Evolutionary conservation across 345 rosid species (phyloP), one percentile per base, ranked within the genome.

Genomic region (Gossypium ekmanianum): DNA sequence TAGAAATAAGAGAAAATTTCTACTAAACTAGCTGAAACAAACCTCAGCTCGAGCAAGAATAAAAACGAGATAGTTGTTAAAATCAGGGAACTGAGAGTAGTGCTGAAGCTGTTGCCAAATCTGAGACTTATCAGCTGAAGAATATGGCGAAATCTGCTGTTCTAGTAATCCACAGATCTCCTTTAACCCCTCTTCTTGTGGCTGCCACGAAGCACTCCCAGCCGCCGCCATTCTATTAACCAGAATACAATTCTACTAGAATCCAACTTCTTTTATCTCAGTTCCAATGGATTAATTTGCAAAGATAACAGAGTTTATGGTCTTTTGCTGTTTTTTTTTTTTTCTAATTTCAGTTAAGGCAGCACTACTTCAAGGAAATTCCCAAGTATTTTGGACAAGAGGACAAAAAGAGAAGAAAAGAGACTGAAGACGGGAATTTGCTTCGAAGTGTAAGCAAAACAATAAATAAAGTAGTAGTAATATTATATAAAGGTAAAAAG

Each of bases 61-160:
- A 82, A 93, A 96, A 73, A 85, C 97, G 71, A 93, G 98, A 75
- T 96, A 96, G 84, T 93, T 96, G 77, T 93, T 96, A 87, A 96
- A 93, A 88, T 96, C 99, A 56, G 98, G 97, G 82, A 89, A 83
- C 80, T 93, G 94, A 71, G 92, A 88, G 82, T 88, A 90, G 86
- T 89, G 91, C 24, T 96, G 95, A 44, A 96, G 97, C 79, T 96
- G 97, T 77, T 89, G 91, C 97, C 89, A 85, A 86, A 96, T 89
- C 91, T 86, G 97, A 67, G 97, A 88, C 92, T 93, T 92, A 77
- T 92, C 97, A 77, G 89, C 89, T 52, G 84, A 77, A 72, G 94
- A 90, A 75, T 95, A 75, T 24, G 97, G 97, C 17, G 97, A 93
- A 74, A 93, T 93, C 85, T 96, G 98, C 78, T 90, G 92, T 81